Base-by-base conservation (phyloP, 73 alveolate genomes). In the Paramecium octaurelia region DNA sequence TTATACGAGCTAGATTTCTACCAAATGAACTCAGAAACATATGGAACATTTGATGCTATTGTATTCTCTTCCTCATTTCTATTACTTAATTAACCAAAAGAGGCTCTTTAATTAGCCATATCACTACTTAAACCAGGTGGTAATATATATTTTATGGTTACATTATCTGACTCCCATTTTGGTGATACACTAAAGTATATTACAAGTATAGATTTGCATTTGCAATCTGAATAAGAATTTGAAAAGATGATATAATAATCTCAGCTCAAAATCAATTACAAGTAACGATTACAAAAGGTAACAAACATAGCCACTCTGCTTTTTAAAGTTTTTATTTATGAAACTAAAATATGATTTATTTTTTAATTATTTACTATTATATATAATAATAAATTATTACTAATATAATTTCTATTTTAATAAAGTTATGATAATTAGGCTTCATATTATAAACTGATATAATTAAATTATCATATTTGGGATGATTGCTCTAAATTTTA, bases 21-120 rank as follows among this genome's bases (percentile, higher is more conserved):
- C 16, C 8, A 46, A 44, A 80, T 80, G 76, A 48, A 80, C 48
- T 44, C 42, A 20, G 31, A 18, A 48, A 46, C 40, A 6, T 29
- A 8, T 43, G 91, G 76, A 80, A 80, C 9, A n/a, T 42, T 80
- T 80, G 91, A 80, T 80, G 50, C 48, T 18, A 46, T 80, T 18
- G 76, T 44, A 44, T 80, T 80, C 75, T 31, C 54, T 23, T 44
- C 91, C 70, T 80, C 38, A 12, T 20, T 46, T 18, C 46, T 27
- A 9, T 43, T 80, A 20, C 20, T 80, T 9, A 16, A 44, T n/a
- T 5, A 18, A 14, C 43, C 21, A 42, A 8, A 42, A 10, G 70
- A 80, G 16, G 76, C 76, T 3, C 18, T 80, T 43, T 10, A 80
- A 48, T 40, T 18, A 23, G 75, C 75, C 14, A 80, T 40, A 0